Conservation (phyloP, 2,329 filamentous ascomycete species). For the Aspergillus hiratsukae region DNA sequence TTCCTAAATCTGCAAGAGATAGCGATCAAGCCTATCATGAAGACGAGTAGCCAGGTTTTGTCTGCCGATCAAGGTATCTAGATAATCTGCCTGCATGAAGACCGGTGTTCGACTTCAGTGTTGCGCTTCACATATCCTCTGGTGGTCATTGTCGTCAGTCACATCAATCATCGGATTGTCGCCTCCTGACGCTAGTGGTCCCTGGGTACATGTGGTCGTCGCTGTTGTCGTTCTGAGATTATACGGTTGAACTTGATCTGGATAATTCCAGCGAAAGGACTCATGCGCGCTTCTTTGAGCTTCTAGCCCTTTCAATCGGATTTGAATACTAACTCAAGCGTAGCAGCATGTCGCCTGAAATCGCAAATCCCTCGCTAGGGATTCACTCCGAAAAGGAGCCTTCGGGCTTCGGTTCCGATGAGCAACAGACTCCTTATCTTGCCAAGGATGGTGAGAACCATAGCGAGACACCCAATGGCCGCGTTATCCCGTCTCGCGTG, state of each 20-base stretch:
- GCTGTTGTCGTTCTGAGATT: slow-evolving; percentile 37
- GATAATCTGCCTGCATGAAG: slow-evolving; percentile 36
- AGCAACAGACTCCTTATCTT: slow-evolving; percentile 8
- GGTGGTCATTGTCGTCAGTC: not conserved
- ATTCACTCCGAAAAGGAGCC: slow-evolving; percentile 20
- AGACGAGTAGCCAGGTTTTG: slow-evolving; percentile 36
- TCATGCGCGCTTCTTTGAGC: slow-evolving; percentile 33
- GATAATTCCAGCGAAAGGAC: slow-evolving; percentile 45
- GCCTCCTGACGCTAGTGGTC: not conserved
- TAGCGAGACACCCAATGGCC: slow-evolving; percentile 7
- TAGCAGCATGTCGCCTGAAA: slow-evolving; percentile 30
- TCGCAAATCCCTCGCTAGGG: slow-evolving; percentile 26
- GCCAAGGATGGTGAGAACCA: slow-evolving; percentile 16
- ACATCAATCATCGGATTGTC: not conserved
- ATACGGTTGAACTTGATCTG: slow-evolving; percentile 45
- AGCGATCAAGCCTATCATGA: slow-evolving; percentile 27
- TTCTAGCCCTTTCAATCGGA: slow-evolving; percentile 1
- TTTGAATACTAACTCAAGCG: slow-evolving; percentile 18
- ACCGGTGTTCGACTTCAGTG: slow-evolving; percentile 36
- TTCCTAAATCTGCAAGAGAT: slow-evolving; percentile 15
- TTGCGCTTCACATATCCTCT: slow-evolving; percentile 4
- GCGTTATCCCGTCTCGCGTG: slow-evolving; percentile 22
- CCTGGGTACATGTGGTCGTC: slow-evolving; percentile 2
- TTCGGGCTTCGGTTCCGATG: slow-evolving; percentile 5
- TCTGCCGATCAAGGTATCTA: slow-evolving; percentile 41